Conservation (phyloP, 345 rosid genomes). For the Bruguiera gymnorhiza region DNA sequence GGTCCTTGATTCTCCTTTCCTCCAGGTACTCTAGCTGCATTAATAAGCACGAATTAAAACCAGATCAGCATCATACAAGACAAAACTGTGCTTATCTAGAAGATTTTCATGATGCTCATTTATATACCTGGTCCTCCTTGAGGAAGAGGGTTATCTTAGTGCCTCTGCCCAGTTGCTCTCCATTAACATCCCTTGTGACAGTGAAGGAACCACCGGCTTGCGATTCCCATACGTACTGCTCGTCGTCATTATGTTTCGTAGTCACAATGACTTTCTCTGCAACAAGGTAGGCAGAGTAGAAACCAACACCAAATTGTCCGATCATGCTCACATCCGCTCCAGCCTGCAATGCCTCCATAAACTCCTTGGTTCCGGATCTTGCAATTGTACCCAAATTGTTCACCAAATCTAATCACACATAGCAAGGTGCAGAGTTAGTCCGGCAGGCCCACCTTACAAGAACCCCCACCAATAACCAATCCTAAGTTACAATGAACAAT, state of each 20-base stretch:
- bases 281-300: constrained; percentile 90
- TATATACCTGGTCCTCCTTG: constrained; percentile 69
- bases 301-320: constrained; percentile 90
- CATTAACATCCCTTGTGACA: constrained; percentile 63
- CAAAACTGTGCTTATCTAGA: too few relatives aligned
- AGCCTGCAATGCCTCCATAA: constrained; percentile 88
- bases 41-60: background rate
- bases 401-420: constrained; percentile 46
- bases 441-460: background rate
- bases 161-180: constrained; percentile 89
- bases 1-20: constrained; percentile 88
- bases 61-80: background rate
- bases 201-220: constrained; percentile 96
- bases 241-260: constrained; percentile 77
- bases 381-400: constrained; percentile 92
- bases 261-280: constrained; percentile 82
- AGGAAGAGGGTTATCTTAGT: constrained; percentile 75
- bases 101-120: background rate
- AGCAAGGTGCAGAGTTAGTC: background rate
- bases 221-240: constrained; percentile 88
- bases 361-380: constrained; percentile 88
- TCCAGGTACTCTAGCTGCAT: constrained; percentile 73
- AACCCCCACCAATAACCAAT: background rate
- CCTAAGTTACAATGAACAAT: background rate
- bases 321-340: constrained; percentile 98